phyloP scores from a whole-genome alignment of 441 rosid species.

The Arabidopsis lyrata region DNA sequence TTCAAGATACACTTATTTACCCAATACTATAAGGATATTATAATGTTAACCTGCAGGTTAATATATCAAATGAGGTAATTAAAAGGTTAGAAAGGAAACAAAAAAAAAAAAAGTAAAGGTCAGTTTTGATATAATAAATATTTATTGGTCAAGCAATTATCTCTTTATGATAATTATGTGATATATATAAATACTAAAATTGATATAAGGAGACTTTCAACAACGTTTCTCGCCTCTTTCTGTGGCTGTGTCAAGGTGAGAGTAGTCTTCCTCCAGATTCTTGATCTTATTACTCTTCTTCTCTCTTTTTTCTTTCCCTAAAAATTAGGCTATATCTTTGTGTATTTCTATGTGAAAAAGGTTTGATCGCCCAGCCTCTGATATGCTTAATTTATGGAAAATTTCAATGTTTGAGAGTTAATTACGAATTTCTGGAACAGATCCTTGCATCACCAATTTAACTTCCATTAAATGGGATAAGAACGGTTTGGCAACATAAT shows the following conservation, averaged over 20 bases:
- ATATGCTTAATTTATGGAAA: neutral
- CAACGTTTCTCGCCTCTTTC: neutral
- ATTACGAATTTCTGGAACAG: neutral
- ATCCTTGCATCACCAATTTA: neutral
- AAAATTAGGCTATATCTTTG: neutral
- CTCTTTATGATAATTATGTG: no score
- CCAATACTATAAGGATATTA: no score
- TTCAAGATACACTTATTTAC: no score
- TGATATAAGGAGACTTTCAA: neutral
- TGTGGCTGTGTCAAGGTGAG: neutral
- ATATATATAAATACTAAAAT: no score
- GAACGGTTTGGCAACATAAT: neutral
- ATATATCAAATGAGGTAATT: no score
- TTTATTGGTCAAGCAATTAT: no score
- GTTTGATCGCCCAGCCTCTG: neutral
- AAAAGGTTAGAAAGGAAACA: no score
- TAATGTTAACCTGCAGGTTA: no score
- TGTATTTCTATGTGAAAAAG: neutral
- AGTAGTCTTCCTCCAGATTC: neutral
- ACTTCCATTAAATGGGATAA: no score
- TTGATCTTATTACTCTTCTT: neutral
- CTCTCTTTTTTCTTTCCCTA: neutral
- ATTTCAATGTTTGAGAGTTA: neutral
- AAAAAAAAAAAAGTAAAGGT: no score
- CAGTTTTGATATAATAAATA: no score